Evolutionary conservation across 2,329 filamentous ascomycete genomes (phyloP), one percentile per base, ranked within the genome.

Genomic region (Hypomyces perniciosus): DNA sequence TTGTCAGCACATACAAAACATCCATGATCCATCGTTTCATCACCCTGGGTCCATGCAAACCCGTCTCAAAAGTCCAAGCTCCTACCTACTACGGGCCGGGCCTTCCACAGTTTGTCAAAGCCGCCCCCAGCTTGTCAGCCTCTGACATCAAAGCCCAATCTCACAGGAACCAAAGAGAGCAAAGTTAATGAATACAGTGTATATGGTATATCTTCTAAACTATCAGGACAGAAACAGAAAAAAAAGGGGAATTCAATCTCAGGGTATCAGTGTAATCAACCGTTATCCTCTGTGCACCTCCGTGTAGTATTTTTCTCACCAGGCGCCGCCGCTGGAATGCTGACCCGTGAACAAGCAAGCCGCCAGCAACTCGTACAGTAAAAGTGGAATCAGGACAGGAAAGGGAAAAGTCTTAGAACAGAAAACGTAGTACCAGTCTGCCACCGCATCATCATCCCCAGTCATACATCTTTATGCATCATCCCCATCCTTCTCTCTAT

Each of bases 211-310:
- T 6, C 8, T n/a, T 38, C 5, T n/a, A 12, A 38, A n/a, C 35
- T 38, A 38, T 38, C 35, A n/a, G 20, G 6, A 38, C 4, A 38
- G 7, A n/a, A 38, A n/a, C 20, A 38, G 8, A 8, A 38, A 38
- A 38, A 38, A 38, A n/a, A 38, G 35, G 35, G 35, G 10, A 12
- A 38, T 38, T 38, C 35, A 38, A 31, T 40, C 45, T 13, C 20
- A 30, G 45, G 45, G 45, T 47, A 40, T 47, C 45, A 47, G 45
- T 39, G 34, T 47, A 47, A 38, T 35, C 30, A 47, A 30, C 12
- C 34, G 9, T 31, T 27, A 20, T 31, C 7, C 30, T 13, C 45
- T 28, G 20, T 38, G 9, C n/a, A 28, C 35, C 35, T 20, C 20
- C 20, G 20, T 20, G 20, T 20, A 20, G 20, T 20, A 20, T 20